Base-by-base conservation (phyloP, 129 eudicot species). In the Flaveria linearis region DNA sequence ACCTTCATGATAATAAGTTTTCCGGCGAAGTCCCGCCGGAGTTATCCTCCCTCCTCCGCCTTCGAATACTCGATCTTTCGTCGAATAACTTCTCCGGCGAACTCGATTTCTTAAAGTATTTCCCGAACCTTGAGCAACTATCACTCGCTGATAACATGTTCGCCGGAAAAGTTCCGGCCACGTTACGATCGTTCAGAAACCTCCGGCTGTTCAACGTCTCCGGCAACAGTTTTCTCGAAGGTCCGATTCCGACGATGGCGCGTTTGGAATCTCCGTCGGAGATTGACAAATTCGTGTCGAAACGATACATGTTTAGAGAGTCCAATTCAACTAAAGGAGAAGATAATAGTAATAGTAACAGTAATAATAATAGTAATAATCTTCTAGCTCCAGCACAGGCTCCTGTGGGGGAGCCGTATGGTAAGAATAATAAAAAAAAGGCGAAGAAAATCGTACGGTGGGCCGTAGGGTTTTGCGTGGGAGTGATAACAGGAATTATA, bases 121-220 rank as follows among this genome's bases (percentile, higher is more conserved):
- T 88, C 58, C 97, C 92, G 23, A 91, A 90, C 80, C 76, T 93
- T 61, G 98, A 93, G 55, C 77, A 72, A 25, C 86, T 93, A 25
- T 77, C 84, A 12, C 87, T 93, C 15, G 84, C 88, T 43, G 84
- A 88, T 69, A 93, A 93, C 75, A 74, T 72, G 86, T 93, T 93
- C 72, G 51, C 82, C n/a, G 97, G 97, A n/a, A 85, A 87, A 79
- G 74, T 90, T 22, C 98, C 98, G 0, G 49, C 52, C 0, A 81
- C 94, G 0, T 30, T 93, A 77, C 68, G 81, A 43, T 93, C 97
- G 1, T 93, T 90, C 41, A 71, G 92, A 28, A 93, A 93, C 51
- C 91, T 93, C 72, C 77, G 87, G 26, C 71, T 72, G 61, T 79
- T 90, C 55, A 85, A 90, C 80, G 47, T 93, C 20, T 93, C 98